phyloP scores from a whole-genome alignment of 306 rosid genomes.

The Cicer chorassanicum region DNA sequence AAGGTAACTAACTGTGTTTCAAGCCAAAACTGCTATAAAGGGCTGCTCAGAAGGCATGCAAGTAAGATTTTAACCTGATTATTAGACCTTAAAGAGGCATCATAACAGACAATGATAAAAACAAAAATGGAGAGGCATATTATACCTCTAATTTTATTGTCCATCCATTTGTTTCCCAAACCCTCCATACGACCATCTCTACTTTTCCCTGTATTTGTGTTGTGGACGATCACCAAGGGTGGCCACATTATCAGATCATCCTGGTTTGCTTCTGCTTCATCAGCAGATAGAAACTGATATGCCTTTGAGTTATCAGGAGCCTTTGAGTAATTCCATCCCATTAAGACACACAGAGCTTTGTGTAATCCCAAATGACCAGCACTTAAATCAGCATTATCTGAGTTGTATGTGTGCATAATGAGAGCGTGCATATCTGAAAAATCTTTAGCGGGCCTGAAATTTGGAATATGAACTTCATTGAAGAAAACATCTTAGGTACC shows the following conservation, averaged over 20 bases:
- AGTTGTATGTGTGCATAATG: slow-evolving; percentile 88
- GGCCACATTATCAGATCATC: slow-evolving; percentile 99
- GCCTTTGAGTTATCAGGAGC: slow-evolving; percentile 91
- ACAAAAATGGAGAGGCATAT: slow-evolving; percentile 52
- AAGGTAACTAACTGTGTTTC: slow-evolving; percentile 27
- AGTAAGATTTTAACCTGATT: slow-evolving; percentile 41
- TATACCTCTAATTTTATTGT: slow-evolving; percentile 90
- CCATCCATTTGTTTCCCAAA: slow-evolving; percentile 99
- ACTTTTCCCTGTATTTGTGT: slow-evolving; percentile 84
- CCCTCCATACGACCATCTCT: slow-evolving; percentile 99
- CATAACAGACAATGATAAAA: slow-evolving; percentile 48
- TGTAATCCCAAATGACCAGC: slow-evolving; percentile 97
- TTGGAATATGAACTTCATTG: slow-evolving; percentile 69
- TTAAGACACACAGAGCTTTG: slow-evolving; percentile 91
- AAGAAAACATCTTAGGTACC: slow-evolving; percentile 61
- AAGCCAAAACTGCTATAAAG: slow-evolving; percentile 31
- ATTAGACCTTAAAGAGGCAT: slow-evolving; percentile 37
- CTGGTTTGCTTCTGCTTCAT: slow-evolving; percentile 89
- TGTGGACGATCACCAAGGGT: slow-evolving; percentile 94
- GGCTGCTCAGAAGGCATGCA: slow-evolving; percentile 37
- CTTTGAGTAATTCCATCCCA: slow-evolving; percentile 93
- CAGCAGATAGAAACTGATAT: slow-evolving; percentile 81
- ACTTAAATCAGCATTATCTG: slow-evolving; percentile 68
- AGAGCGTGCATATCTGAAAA: slow-evolving; percentile 92
- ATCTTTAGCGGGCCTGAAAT: slow-evolving; percentile 96